Evolutionary conservation across 257 asterid species (phyloP), one percentile per base, ranked within the genome.

Genomic region (Nicotiana noctiflora): DNA sequence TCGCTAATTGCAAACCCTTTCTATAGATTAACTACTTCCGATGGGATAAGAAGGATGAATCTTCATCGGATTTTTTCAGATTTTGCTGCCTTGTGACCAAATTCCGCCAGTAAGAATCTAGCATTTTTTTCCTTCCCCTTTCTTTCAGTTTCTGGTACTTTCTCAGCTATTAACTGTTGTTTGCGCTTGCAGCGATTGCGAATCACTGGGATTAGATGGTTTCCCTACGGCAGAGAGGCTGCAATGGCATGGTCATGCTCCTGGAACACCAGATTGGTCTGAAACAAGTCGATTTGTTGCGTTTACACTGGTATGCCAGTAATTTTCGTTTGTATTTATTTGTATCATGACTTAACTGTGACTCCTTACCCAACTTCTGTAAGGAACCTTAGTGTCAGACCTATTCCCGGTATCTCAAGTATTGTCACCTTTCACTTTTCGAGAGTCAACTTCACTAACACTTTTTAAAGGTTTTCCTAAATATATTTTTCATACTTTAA

Each of bases 41-140:
- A 77, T 95, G 99, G 98, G 99, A 95, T 86, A 92, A 92, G 87
- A 88, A 92, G 92, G 97, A 91, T 68, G 98, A 92, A 81, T 86
- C 89, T 52, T 90, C 96, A 65, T 83, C 93, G 60, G 93, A 92
- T 57, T 91, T 91, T 86, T 89, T 95, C 80, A 89, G 98, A 90
- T 95, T 93, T 90, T 93, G 97, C 88, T 46, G 90, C 85, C 94
- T 84, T 72, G 55, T 89, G 89, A 89, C 91, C 82, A 90, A 88
- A 79, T 88, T 95, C 79, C 98, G 97, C 82, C 88, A 65, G 98
- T 95, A 88, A 14, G 84, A 83, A 4, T 79, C 46, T 78, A 56
- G 80, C 53, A 12, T 62, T 15, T 27, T 5, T 31, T 68, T 44
- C 18, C 67, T 11, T 80, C 29, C 81, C 15, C 53, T 59, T 67